phyloP scores from a whole-genome alignment of 495 filamentous ascomycete species.

The Neurospora pannonica region DNA sequence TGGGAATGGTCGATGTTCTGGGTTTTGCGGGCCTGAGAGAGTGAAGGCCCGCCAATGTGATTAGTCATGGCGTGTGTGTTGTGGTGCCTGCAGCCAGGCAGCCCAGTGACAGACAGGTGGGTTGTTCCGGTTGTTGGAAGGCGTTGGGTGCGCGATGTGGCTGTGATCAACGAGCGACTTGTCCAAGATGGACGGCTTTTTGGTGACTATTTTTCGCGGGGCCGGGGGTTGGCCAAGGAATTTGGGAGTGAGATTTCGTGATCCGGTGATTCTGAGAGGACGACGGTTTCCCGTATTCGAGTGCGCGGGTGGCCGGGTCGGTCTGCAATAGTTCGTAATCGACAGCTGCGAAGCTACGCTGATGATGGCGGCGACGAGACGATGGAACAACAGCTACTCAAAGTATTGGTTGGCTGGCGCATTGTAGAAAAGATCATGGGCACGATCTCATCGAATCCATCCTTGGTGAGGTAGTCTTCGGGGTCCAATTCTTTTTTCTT shows the following conservation, averaged over 20 bases:
- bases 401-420: not conserved
- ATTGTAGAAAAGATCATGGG: not conserved
- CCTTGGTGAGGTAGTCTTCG: not conserved
- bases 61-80: slow-evolving; percentile 41
- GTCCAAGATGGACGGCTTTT: not conserved
- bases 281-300: not conserved
- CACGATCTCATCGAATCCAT: not conserved
- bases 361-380: not conserved
- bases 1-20: not conserved
- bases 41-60: slow-evolving; percentile 41
- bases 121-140: not conserved
- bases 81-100: slow-evolving; percentile 15
- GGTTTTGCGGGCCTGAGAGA: slow-evolving; percentile 39
- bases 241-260: not conserved
- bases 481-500: not conserved
- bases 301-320: not conserved
- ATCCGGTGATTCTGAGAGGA: not conserved
- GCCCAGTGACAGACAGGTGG: slow-evolving; percentile 4
- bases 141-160: not conserved
- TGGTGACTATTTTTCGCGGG: not conserved
- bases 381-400: not conserved
- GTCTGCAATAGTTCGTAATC: not conserved
- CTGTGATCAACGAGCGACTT: not conserved
- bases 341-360: not conserved
- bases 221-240: not conserved